Percentiles rank a stretch among this genome's conserved stretches.
Conservation (phyloP, 1,284 basidiomycete species). For the Athelia psychrophila region DNA sequence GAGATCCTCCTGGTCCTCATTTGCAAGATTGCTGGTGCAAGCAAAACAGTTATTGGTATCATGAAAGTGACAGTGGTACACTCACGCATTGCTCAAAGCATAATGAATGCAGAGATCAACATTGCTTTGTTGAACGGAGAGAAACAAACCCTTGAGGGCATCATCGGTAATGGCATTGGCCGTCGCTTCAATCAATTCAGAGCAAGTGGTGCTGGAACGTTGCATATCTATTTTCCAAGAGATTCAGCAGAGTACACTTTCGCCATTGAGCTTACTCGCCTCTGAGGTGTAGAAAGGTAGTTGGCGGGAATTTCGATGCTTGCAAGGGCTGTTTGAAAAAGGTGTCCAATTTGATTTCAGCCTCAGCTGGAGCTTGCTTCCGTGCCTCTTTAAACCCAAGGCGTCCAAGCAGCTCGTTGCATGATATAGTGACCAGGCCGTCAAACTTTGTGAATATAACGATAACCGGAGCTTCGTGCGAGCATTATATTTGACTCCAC, state of each 20-base stretch:
- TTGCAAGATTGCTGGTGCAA: too few relatives aligned
- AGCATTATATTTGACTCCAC: too few relatives aligned
- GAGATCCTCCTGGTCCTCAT: too few relatives aligned
- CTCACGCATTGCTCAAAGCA: neutral
- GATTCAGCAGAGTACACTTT: slow-evolving; percentile 10
- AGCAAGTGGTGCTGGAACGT: slow-evolving; percentile 5
- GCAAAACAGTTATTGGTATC: too few relatives aligned
- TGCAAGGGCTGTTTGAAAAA: neutral
- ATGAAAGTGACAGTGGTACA: too few relatives aligned
- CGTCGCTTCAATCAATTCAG: slow-evolving; percentile 16
- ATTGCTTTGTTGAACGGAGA: slow-evolving; percentile 20
- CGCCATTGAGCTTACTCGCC: slow-evolving; percentile 13
- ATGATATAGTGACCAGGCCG: slow-evolving; percentile 12
- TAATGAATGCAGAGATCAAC: slow-evolving; percentile 11
- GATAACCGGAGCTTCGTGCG: slow-evolving; percentile 20
- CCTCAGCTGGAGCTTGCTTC: slow-evolving; percentile 7
- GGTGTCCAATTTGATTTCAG: slow-evolving; percentile 12
- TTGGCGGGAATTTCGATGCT: too few relatives aligned
- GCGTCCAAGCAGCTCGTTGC: slow-evolving; percentile 4
- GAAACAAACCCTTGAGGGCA: slow-evolving; percentile 14
- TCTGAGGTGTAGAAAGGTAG: neutral
- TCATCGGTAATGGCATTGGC: slow-evolving; percentile 14
- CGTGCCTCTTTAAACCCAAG: slow-evolving; percentile 8
- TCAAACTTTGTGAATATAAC: slow-evolving; percentile 27
- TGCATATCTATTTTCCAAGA: slow-evolving; percentile 11